phyloP scores from a whole-genome alignment of 176 grass and related monocot genomes.

The Puccinellia tenuiflora region DNA sequence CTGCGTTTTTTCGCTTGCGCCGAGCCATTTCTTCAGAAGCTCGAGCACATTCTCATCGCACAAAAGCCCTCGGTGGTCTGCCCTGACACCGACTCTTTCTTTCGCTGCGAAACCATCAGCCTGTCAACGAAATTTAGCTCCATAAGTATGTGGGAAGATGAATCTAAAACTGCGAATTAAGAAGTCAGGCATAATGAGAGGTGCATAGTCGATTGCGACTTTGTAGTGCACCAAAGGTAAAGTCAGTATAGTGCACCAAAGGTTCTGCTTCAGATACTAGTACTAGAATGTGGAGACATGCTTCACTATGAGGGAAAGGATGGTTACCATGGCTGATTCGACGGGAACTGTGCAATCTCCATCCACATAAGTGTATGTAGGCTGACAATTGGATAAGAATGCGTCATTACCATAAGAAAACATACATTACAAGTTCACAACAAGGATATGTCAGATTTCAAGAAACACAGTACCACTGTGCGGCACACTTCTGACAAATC shows the following conservation, averaged over 20 bases:
- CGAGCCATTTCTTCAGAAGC: conserved; percentile 71
- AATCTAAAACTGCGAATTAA: neutral
- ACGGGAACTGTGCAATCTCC: conserved; percentile 87
- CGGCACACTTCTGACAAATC: conserved; percentile 85
- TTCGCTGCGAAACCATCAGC: conserved; percentile 75
- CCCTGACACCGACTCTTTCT: conserved; percentile 63
- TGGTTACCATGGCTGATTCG: conserved; percentile 70
- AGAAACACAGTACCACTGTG: conserved; percentile 53
- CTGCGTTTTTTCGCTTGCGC: conserved; percentile 26
- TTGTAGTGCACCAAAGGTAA: too few species aligned
- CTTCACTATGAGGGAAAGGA: neutral
- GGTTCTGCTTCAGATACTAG: neutral
- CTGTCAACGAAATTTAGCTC: conserved; percentile 24
- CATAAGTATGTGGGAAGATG: neutral
- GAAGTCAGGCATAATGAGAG: neutral
- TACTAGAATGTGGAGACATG: neutral
- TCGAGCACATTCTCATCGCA: conserved; percentile 57
- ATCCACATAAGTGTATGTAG: conserved; percentile 75
- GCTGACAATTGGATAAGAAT: conserved; percentile 46
- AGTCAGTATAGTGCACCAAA: neutral
- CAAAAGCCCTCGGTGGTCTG: conserved; percentile 59
- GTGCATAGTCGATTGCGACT: too few species aligned
- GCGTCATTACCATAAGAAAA: conserved; percentile 21
- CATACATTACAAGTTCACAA: neutral
- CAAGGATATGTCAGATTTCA: conserved; percentile 10